Conservation (phyloP, 2,329 filamentous ascomycete species). For the Apiospora hydei region DNA sequence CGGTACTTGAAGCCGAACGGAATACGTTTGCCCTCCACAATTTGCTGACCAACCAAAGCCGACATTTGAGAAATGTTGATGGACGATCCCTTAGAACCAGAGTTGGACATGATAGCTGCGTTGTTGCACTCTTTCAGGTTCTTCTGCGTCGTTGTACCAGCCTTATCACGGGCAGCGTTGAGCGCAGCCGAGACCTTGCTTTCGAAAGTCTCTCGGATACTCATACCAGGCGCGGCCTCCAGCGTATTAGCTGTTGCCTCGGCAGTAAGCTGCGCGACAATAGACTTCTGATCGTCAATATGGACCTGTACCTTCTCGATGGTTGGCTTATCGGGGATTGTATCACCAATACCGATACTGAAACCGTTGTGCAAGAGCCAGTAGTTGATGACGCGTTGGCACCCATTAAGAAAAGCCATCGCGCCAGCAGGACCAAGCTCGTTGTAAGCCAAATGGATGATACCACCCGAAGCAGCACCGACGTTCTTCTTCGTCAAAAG, state of each 20-base stretch:
- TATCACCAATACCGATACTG: conserved; percentile 98
- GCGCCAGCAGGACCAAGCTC: conserved; percentile 86
- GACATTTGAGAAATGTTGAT: conserved; percentile 99
- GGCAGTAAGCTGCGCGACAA: conserved; percentile 78
- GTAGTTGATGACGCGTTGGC: conserved; percentile 94
- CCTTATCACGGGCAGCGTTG: conserved; percentile 95
- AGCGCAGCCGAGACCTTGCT: conserved; percentile 94
- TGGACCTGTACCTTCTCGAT: conserved; percentile 85
- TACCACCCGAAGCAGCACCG: conserved; percentile 87
- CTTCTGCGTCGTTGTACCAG: conserved; percentile 89
- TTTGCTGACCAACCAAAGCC: conserved; percentile 95
- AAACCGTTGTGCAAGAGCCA: conserved; percentile 97
- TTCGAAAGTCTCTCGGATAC: conserved; percentile 97
- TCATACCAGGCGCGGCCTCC: conserved; percentile 97
- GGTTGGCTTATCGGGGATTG: conserved; percentile 86
- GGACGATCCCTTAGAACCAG: conserved; percentile 96
- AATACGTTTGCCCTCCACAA: conserved; percentile 98
- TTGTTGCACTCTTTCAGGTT: conserved; percentile 97
- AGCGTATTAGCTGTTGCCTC: conserved; percentile 85
- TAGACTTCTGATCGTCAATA: conserved; percentile 81
- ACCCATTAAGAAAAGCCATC: conserved; percentile 94
- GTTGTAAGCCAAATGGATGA: conserved; percentile 96
- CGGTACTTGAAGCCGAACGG: conserved; percentile 99
- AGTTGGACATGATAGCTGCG: conserved; percentile 93
- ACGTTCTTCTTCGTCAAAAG: conserved; percentile 93